These are phyloP conservation scores for Diaporthe batatas DNA, from an alignment of 2,329 filamentous ascomycete genomes.

Conservation along the genomic window DNA sequence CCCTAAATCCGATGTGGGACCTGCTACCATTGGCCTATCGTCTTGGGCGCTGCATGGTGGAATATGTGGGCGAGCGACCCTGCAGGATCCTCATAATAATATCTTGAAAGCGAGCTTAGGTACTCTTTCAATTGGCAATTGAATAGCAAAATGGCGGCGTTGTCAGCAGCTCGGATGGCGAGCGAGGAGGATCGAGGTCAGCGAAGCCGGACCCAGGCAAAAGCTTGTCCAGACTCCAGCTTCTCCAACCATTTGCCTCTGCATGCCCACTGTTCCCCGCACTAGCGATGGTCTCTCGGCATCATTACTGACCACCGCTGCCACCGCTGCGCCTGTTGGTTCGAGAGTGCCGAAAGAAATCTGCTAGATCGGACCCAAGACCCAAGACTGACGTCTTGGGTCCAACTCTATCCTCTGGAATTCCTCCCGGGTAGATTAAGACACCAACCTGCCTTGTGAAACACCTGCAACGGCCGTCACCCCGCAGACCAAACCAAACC, in stretches of 20 bases:
- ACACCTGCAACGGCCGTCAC: background rate
- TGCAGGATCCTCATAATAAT: background rate
- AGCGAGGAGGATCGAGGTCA: constrained; percentile 5
- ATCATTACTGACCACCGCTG: constrained; percentile 33
- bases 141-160: background rate
- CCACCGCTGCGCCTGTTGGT: too few species aligned
- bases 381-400: constrained; percentile 4
- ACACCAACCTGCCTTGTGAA: background rate
- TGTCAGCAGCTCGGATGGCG: background rate
- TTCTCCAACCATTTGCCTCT: background rate
- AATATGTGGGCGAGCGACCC: background rate
- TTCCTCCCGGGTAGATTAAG: background rate
- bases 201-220: background rate
- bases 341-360: constrained; percentile 27
- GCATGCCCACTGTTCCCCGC: constrained; percentile 24
- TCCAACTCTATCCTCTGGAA: background rate
- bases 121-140: background rate
- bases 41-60: background rate
- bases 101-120: background rate
- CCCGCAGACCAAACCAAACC: background rate
- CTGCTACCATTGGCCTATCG: background rate
- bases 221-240: background rate
- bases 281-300: constrained; percentile 19
- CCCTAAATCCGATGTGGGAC: constrained; percentile 14
- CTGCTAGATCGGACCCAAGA: constrained; percentile 3